Evolutionary conservation across 306 rosid species (phyloP).

Genomic region (Carpinus fangiana): DNA sequence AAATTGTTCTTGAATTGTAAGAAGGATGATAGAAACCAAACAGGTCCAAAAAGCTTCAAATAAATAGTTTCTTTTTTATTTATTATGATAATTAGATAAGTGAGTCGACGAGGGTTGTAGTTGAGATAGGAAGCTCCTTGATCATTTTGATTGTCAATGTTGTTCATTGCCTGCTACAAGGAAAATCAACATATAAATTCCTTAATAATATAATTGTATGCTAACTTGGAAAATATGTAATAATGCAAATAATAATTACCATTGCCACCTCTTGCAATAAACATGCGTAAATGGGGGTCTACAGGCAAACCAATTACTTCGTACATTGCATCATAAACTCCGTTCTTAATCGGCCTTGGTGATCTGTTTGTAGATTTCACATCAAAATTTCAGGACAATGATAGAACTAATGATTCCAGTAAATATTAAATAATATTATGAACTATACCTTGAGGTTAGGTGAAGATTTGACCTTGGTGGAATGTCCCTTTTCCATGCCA

Average conservation of each 20-base stretch:
- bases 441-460: no score
- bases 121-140: not conserved
- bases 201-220: not conserved
- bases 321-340: slow-evolving; percentile 45
- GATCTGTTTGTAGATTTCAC: not conserved
- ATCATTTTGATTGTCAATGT: not conserved
- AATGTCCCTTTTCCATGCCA: no score
- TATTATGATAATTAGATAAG: no score
- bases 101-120: no score
- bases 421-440: no score
- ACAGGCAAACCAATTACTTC: slow-evolving; percentile 51
- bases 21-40: no score
- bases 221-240: not conserved
- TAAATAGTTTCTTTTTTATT: no score
- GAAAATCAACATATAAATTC: not conserved
- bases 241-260: not conserved
- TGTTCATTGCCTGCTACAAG: not conserved
- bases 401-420: no score
- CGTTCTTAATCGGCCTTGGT: slow-evolving; percentile 18
- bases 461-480: no score
- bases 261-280: not conserved
- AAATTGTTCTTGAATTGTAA: no score
- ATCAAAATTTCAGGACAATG: not conserved
- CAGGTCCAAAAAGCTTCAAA: no score
- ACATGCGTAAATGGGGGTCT: slow-evolving; percentile 55